Conservation (phyloP, 305 asterid genomes). For the Plantago rigida region DNA sequence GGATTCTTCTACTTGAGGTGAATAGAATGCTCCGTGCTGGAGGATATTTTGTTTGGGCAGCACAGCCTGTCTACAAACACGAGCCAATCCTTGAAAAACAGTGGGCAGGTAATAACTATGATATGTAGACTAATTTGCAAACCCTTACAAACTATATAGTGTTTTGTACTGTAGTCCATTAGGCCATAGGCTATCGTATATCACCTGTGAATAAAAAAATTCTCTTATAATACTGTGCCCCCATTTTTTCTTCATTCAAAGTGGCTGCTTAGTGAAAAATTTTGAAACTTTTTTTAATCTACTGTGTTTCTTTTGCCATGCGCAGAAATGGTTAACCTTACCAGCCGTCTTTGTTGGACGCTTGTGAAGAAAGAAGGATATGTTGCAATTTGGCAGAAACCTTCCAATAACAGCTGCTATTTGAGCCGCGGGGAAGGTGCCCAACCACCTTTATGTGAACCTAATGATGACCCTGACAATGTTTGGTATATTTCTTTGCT, state of each 20-base stretch:
- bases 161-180: constrained; percentile 7
- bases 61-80: constrained; percentile 89
- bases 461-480: constrained; percentile 67
- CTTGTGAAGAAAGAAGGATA: constrained; percentile 87
- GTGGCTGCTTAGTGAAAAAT: too few species aligned
- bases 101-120: constrained; percentile 67
- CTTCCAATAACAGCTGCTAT: constrained; percentile 73
- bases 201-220: background rate
- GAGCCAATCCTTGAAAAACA: constrained; percentile 69
- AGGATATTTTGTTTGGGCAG: constrained; percentile 91
- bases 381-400: constrained; percentile 87
- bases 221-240: background rate
- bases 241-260: background rate
- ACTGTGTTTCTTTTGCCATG: constrained; percentile 17
- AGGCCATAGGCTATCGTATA: constrained; percentile 17
- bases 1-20: constrained; percentile 82
- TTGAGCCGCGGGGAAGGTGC: constrained; percentile 62
- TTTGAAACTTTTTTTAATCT: too few species aligned
- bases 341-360: constrained; percentile 72
- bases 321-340: constrained; percentile 73
- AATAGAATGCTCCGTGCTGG: constrained; percentile 91
- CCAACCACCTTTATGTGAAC: constrained; percentile 65
- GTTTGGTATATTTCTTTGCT: constrained; percentile 51
- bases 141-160: background rate
- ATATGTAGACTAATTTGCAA: constrained; percentile 11